Evolutionary conservation across 2,329 filamentous ascomycete genomes (phyloP).

Genomic region (Aureobasidium subglaciale): DNA sequence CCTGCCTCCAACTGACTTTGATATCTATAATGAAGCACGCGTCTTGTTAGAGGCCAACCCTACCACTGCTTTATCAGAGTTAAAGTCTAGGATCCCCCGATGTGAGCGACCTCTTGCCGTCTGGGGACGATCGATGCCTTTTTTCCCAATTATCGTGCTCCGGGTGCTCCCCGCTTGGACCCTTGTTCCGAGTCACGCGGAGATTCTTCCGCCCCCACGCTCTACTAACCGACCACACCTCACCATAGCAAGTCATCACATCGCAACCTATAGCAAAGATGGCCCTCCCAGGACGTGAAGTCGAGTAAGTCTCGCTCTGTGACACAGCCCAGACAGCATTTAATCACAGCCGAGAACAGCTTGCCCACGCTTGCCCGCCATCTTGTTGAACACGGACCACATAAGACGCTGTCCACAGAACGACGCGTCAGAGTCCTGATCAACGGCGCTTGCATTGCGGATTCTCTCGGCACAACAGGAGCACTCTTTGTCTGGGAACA

Average conservation of each 20-base stretch:
- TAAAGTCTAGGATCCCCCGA: too few relatives aligned
- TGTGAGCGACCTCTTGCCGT: too few relatives aligned
- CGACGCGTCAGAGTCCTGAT: slow-evolving; percentile 28
- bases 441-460: slow-evolving; percentile 28
- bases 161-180: not conserved
- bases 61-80: not conserved
- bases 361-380: slow-evolving; percentile 35
- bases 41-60: not conserved
- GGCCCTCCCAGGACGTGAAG: slow-evolving; percentile 9
- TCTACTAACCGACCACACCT: not conserved
- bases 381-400: slow-evolving; percentile 34
- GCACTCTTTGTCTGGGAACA: slow-evolving; percentile 37
- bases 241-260: not conserved
- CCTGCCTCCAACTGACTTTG: not conserved
- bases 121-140: not conserved
- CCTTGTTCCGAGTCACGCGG: not conserved
- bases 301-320: not conserved
- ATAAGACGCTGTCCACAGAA: slow-evolving; percentile 26
- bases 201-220: not conserved
- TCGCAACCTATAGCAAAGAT: not conserved
- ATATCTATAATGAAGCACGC: not conserved
- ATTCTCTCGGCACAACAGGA: slow-evolving; percentile 28
- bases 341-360: slow-evolving; percentile 21
- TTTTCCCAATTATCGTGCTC: not conserved
- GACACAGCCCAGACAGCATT: not conserved